Conservation (phyloP, 2,329 filamentous ascomycete species). For the Macrophomina tecta region DNA sequence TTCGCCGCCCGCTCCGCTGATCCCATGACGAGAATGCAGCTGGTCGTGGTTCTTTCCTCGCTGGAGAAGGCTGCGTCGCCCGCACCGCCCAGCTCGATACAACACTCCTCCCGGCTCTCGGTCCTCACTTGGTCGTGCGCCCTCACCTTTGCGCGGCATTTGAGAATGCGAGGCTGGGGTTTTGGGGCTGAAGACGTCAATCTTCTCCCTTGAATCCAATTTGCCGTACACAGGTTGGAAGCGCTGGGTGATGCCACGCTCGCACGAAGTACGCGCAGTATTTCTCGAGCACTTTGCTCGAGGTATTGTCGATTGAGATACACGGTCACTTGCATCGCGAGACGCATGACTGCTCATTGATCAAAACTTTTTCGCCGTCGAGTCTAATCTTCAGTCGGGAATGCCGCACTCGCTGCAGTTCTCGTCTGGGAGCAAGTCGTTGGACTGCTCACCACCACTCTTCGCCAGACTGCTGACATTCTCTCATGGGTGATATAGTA, state of each 20-base stretch:
- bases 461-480: conserved; percentile 59
- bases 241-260: conserved; percentile 23
- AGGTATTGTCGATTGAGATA: conserved; percentile 81
- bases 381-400: conserved; percentile 83
- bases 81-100: conserved; percentile 73
- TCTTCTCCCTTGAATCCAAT: conserved; percentile 77
- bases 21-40: conserved; percentile 30
- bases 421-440: conserved; percentile 77
- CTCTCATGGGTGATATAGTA: conserved; percentile 60
- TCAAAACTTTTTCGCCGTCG: conserved; percentile 71
- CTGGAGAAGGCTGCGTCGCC: conserved; percentile 65
- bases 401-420: conserved; percentile 94
- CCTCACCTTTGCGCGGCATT: neutral
- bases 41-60: conserved; percentile 80
- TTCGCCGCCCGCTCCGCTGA: conserved; percentile 40
- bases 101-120: conserved; percentile 56
- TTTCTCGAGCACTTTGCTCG: conserved; percentile 59
- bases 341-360: conserved; percentile 66
- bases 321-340: conserved; percentile 33
- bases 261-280: conserved; percentile 50
- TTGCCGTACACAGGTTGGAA: conserved; percentile 40
- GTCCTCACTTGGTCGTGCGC: conserved; percentile 53
- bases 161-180: conserved; percentile 71
- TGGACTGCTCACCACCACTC: conserved; percentile 60
- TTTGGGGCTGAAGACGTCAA: conserved; percentile 74